phyloP scores from a whole-genome alignment of 495 filamentous ascomycete species.

The Cairneyella variabilis region DNA sequence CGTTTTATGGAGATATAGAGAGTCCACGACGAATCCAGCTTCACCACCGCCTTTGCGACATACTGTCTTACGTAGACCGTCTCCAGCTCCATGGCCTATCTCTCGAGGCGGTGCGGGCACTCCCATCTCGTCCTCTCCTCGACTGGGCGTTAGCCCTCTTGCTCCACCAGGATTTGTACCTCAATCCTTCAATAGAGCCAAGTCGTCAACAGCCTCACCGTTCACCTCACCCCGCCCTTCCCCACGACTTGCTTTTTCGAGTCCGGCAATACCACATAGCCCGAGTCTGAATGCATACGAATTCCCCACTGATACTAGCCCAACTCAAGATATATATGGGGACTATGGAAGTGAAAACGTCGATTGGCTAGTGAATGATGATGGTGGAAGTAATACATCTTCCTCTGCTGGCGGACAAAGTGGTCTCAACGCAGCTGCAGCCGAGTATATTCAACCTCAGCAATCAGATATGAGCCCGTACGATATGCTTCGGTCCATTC shows the following conservation, averaged over 20 bases:
- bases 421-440: conserved; percentile 69
- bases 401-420: conserved; percentile 61
- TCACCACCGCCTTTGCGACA: conserved; percentile 82
- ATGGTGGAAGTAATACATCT: conserved; percentile 69
- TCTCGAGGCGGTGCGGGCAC: conserved; percentile 64
- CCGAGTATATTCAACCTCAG: conserved; percentile 68
- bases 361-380: conserved; percentile 94
- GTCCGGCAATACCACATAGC: conserved; percentile 90
- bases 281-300: conserved; percentile 92
- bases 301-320: conserved; percentile 69
- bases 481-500: conserved; percentile 93
- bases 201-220: conserved; percentile 76
- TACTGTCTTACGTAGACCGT: conserved; percentile 83
- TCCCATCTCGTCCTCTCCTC: conserved; percentile 70
- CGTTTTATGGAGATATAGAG: conserved; percentile 86
- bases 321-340: conserved; percentile 79
- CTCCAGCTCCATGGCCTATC: conserved; percentile 90
- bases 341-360: conserved; percentile 91
- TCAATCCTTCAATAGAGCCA: conserved; percentile 65
- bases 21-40: conserved; percentile 66
- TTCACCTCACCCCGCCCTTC: conserved; percentile 95
- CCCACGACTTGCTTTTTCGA: conserved; percentile 84
- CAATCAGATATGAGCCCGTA: conserved; percentile 93
- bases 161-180: conserved; percentile 79
- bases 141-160: conserved; percentile 74